phyloP scores from a whole-genome alignment of 495 filamentous ascomycete genomes.

The Pyrenopolyporus hunteri region DNA sequence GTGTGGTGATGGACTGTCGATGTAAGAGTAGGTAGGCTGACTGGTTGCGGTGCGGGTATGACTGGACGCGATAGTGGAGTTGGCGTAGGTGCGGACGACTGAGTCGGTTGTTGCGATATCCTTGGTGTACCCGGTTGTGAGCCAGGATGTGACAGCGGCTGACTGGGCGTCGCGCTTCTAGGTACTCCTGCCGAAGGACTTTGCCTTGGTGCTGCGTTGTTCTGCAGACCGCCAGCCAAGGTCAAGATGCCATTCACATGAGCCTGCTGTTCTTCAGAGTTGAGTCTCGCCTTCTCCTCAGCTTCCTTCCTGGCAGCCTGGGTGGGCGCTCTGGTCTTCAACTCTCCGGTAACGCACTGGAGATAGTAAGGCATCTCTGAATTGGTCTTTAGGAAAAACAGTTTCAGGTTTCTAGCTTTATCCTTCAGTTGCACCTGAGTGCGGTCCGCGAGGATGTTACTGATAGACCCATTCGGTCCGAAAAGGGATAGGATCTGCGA shows the following conservation, averaged over 20 bases:
- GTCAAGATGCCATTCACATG: constrained; percentile 73
- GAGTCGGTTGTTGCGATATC: constrained; percentile 17
- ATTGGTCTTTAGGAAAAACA: constrained; percentile 92
- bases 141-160: constrained; percentile 25
- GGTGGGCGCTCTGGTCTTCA: constrained; percentile 87
- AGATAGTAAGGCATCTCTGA: constrained; percentile 93
- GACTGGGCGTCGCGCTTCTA: constrained; percentile 31
- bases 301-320: constrained; percentile 84
- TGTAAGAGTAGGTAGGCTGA: constrained; percentile 40
- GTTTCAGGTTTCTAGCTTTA: constrained; percentile 91
- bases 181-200: constrained; percentile 27
- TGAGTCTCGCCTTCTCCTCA: constrained; percentile 69
- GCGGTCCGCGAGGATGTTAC: constrained; percentile 85
- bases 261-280: constrained; percentile 72
- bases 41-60: constrained; percentile 43
- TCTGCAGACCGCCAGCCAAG: constrained; percentile 49
- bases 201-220: constrained; percentile 34
- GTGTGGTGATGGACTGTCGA: constrained; percentile 35
- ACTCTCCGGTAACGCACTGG: constrained; percentile 87
- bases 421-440: constrained; percentile 97
- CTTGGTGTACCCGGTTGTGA: constrained; percentile 31
- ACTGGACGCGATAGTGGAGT: constrained; percentile 33
- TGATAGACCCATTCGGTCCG: constrained; percentile 80
- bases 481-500: constrained; percentile 91
- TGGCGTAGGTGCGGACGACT: constrained; percentile 6